phyloP scores from a whole-genome alignment of 2,329 filamentous ascomycete genomes.

The Cercospora brassicicola region DNA sequence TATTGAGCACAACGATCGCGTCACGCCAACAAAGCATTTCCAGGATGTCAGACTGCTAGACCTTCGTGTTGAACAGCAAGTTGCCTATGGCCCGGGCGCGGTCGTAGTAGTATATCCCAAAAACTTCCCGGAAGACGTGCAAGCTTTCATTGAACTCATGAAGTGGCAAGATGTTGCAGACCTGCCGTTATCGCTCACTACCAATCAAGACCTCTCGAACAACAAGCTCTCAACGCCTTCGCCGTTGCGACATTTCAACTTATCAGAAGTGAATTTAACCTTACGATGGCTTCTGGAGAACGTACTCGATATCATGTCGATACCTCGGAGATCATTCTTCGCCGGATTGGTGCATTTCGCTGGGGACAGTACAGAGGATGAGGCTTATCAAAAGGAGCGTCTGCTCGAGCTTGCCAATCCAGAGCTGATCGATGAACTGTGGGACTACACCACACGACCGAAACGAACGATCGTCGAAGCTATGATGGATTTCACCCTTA shows the following conservation, averaged over 20 bases:
- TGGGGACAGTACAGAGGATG: slow-evolving; percentile 56
- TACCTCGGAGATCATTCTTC: slow-evolving; percentile 86
- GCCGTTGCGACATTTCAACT: slow-evolving; percentile 42
- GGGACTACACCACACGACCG: slow-evolving; percentile 90
- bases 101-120: slow-evolving; percentile 81
- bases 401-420: slow-evolving; percentile 80
- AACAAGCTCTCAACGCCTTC: slow-evolving; percentile 39
- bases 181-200: slow-evolving; percentile 57
- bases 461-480: slow-evolving; percentile 89
- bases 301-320: slow-evolving; percentile 84
- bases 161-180: slow-evolving; percentile 75
- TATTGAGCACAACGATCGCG: slow-evolving; percentile 65
- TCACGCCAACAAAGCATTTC: slow-evolving; percentile 79
- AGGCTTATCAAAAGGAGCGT: slow-evolving; percentile 67
- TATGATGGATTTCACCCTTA: slow-evolving; percentile 81
- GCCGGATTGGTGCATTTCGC: slow-evolving; percentile 75
- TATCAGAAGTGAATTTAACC: slow-evolving; percentile 53
- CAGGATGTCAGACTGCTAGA: slow-evolving; percentile 87
- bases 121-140: slow-evolving; percentile 80
- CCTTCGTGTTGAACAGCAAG: slow-evolving; percentile 51
- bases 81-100: slow-evolving; percentile 69
- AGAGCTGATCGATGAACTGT: slow-evolving; percentile 83
- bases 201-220: slow-evolving; percentile 32
- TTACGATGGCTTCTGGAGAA: slow-evolving; percentile 75
- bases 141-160: slow-evolving; percentile 75